Conservation (phyloP, 1,284 basidiomycete genomes). For the Phylloboletellus chloephorus region DNA sequence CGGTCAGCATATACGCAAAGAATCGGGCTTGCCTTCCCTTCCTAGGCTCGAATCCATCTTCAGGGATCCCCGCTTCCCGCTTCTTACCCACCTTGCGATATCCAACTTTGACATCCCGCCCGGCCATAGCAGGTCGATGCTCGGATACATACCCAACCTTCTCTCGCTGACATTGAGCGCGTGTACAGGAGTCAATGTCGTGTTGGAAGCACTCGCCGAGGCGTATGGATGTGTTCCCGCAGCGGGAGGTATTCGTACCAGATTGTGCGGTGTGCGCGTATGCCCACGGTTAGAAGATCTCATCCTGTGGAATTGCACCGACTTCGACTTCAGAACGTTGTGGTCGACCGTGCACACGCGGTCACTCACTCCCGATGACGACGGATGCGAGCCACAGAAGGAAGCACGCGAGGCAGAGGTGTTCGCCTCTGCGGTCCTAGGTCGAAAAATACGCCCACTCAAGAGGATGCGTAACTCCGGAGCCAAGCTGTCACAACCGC, state of each 20-base stretch:
- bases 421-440: conserved; percentile 30
- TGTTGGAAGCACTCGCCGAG: conserved; percentile 29
- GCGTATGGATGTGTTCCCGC: conserved; percentile 23
- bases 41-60: conserved; percentile 38
- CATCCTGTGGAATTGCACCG: conserved; percentile 45
- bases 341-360: conserved; percentile 35
- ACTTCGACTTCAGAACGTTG: conserved; percentile 36
- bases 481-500: conserved; percentile 8
- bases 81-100: conserved; percentile 34
- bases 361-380: conserved; percentile 26
- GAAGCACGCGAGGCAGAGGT: conserved; percentile 19
- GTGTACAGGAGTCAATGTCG: conserved; percentile 27
- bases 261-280: conserved; percentile 31
- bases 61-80: conserved; percentile 38
- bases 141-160: conserved; percentile 38
- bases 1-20: conserved; percentile 24
- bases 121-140: conserved; percentile 29
- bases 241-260: conserved; percentile 9
- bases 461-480: conserved; percentile 24
- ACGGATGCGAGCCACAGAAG: conserved; percentile 12
- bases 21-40: conserved; percentile 19
- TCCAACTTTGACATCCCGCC: conserved; percentile 31
- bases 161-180: conserved; percentile 33
- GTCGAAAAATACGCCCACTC: conserved; percentile 30
- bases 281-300: conserved; percentile 48